A percentile compares a stretch with the other conserved stretches of the same genome.
Conservation (phyloP, 1,139 yeast genomes). For the Hanseniaspora uvarum region DNA sequence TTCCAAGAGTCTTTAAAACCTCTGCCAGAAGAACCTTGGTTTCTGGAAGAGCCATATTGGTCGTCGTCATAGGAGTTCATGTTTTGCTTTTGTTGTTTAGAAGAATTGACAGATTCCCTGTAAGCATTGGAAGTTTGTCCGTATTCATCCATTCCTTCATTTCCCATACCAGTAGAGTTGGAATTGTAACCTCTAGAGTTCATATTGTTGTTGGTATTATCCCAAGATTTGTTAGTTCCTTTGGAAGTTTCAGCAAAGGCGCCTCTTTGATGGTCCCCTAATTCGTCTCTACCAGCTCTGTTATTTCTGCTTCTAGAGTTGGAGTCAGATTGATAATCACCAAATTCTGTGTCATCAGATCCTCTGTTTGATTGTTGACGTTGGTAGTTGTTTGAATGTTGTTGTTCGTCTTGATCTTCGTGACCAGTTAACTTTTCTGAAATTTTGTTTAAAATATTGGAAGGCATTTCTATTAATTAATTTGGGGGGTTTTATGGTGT, state of each 20-base stretch:
- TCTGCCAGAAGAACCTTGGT: background rate
- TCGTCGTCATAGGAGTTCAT: background rate
- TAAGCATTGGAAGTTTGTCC: background rate
- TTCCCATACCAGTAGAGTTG: background rate
- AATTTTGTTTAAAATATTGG: conserved; percentile 26
- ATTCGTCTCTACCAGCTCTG: conserved; percentile 1
- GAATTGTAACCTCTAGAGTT: background rate
- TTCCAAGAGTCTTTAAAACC: background rate
- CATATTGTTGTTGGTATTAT: background rate
- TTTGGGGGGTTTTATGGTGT: too few relatives aligned
- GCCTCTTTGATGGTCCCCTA: conserved; percentile 16
- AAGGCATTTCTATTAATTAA: conserved; percentile 20
- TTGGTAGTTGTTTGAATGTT: conserved; percentile 8
- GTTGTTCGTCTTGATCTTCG: background rate
- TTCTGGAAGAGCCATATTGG: background rate
- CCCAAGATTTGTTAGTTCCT: conserved; percentile 11
- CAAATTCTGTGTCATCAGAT: conserved; percentile 17
- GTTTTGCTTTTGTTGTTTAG: background rate
- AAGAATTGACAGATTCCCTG: background rate
- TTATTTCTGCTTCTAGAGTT: conserved; percentile 13
- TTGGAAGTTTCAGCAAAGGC: conserved; percentile 13
- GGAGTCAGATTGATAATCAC: conserved; percentile 13
- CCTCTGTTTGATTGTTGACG: conserved; percentile 12
- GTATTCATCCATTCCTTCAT: background rate
- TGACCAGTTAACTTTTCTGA: conserved; percentile 24